Percentiles rank a stretch among this genome's conserved stretches.
These are phyloP conservation scores for Trichoderma endophyticum DNA, from an alignment of 2,329 filamentous ascomycete genomes.

Conservation along the genomic window DNA sequence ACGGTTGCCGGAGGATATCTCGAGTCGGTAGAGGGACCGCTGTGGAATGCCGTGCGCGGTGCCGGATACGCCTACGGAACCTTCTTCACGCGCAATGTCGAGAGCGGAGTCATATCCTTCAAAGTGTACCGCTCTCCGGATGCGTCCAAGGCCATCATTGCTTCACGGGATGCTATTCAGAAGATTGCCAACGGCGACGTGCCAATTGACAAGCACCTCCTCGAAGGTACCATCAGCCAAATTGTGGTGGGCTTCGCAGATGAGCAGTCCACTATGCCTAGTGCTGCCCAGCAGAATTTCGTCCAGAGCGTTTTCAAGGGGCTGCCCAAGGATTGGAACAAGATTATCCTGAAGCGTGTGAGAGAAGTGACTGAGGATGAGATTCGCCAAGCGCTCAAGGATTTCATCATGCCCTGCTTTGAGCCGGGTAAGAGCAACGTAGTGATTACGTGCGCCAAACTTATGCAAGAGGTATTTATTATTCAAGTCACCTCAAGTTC, in stretches of 20 bases:
- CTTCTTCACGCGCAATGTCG: slow-evolving; percentile 71
- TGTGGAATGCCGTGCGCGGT: slow-evolving; percentile 91
- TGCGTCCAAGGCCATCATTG: slow-evolving; percentile 78
- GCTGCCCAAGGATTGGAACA: slow-evolving; percentile 73
- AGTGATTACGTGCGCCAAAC: slow-evolving; percentile 80
- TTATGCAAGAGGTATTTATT: slow-evolving; percentile 73
- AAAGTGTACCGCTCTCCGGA: slow-evolving; percentile 88
- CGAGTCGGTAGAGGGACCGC: slow-evolving; percentile 86
- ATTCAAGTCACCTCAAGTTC: neutral
- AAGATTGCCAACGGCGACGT: slow-evolving; percentile 69
- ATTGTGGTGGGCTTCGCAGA: slow-evolving; percentile 86
- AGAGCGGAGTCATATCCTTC: slow-evolving; percentile 78
- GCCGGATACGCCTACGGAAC: slow-evolving; percentile 91
- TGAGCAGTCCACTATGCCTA: slow-evolving; percentile 80
- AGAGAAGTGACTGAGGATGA: slow-evolving; percentile 72
- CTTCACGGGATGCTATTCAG: slow-evolving; percentile 70
- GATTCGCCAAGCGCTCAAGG: slow-evolving; percentile 69
- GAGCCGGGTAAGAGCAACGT: slow-evolving; percentile 76
- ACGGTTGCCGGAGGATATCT: slow-evolving; percentile 89
- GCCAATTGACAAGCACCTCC: slow-evolving; percentile 72
- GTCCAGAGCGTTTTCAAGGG: slow-evolving; percentile 74
- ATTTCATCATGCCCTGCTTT: slow-evolving; percentile 78
- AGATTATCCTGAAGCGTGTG: slow-evolving; percentile 72
- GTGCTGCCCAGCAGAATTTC: slow-evolving; percentile 80
- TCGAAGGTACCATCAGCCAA: slow-evolving; percentile 86